These are phyloP conservation scores for Stromatinia cepivora DNA, from an alignment of 2,329 filamentous ascomycete genomes.

Conservation along the genomic window DNA sequence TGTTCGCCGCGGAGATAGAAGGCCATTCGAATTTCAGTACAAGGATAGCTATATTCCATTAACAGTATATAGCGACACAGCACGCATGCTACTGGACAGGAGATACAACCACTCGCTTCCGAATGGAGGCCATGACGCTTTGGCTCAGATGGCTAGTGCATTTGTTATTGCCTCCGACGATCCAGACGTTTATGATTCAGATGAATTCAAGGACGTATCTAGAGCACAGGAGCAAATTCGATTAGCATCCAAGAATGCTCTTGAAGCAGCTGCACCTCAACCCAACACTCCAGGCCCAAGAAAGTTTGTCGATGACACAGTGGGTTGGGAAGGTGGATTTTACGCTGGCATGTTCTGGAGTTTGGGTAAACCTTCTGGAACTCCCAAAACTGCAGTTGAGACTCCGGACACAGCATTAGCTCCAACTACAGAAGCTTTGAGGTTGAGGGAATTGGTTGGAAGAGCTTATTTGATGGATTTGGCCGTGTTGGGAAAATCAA, in stretches of 20 bases:
- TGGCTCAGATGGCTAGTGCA: constrained; percentile 47
- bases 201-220: constrained; percentile 58
- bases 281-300: constrained; percentile 50
- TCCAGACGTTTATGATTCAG: constrained; percentile 67
- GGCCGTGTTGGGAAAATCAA: constrained; percentile 66
- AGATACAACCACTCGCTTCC: constrained; percentile 46
- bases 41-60: constrained; percentile 75
- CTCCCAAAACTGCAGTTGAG: constrained; percentile 40
- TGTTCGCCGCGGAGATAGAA: constrained; percentile 76
- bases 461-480: constrained; percentile 82
- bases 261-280: constrained; percentile 43
- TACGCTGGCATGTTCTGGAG: constrained; percentile 80
- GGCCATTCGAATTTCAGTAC: constrained; percentile 76
- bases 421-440: constrained; percentile 52
- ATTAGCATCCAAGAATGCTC: constrained; percentile 64
- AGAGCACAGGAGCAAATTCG: constrained; percentile 76
- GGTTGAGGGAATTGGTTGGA: constrained; percentile 71
- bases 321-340: constrained; percentile 89
- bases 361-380: constrained; percentile 53
- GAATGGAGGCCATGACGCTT: constrained; percentile 41
- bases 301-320: constrained; percentile 71
- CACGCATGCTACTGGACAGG: constrained; percentile 54
- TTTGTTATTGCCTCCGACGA: constrained; percentile 77
- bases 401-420: constrained; percentile 40
- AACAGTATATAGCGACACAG: constrained; percentile 63